Conservation (phyloP, 2,329 filamentous ascomycete species). For the Fusarium fujikuroi region DNA sequence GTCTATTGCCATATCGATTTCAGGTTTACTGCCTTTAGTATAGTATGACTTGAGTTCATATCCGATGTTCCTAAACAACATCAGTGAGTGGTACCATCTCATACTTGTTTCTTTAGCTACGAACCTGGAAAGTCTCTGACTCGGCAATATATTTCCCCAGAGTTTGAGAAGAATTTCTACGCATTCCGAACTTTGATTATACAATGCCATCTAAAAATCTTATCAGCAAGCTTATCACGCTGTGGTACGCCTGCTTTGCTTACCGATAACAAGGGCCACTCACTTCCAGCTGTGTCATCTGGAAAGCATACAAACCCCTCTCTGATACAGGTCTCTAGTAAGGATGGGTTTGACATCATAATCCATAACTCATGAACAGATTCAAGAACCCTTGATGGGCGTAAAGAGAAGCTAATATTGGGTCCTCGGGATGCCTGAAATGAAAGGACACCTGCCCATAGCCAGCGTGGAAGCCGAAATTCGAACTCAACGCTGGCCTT, state of each 20-base stretch:
- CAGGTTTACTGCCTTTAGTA: fast-evolving
- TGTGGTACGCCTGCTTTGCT: fast-evolving
- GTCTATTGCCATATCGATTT: background rate
- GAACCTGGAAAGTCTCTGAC: constrained; percentile 20
- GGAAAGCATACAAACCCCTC: background rate
- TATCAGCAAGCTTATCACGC: fast-evolving
- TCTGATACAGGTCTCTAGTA: background rate
- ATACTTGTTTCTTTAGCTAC: background rate
- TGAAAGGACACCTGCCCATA: constrained; percentile 2
- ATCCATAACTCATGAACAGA: fast-evolving
- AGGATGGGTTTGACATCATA: fast-evolving
- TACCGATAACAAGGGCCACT: background rate
- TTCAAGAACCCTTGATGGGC: background rate
- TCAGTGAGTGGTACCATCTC: fast-evolving
- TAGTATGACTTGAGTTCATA: fast-evolving
- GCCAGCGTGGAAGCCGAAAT: constrained; percentile 18
- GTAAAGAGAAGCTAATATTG: background rate
- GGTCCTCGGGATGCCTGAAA: background rate
- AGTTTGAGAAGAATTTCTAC: background rate
- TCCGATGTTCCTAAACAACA: background rate
- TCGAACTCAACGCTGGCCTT: background rate
- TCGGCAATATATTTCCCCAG: constrained; percentile 24
- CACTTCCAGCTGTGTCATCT: fast-evolving
- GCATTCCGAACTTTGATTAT: fast-evolving
- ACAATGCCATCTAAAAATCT: fast-evolving